phyloP scores from a whole-genome alignment of 1,284 basidiomycete genomes.

The Melanopsichium pennsylvanicum region DNA sequence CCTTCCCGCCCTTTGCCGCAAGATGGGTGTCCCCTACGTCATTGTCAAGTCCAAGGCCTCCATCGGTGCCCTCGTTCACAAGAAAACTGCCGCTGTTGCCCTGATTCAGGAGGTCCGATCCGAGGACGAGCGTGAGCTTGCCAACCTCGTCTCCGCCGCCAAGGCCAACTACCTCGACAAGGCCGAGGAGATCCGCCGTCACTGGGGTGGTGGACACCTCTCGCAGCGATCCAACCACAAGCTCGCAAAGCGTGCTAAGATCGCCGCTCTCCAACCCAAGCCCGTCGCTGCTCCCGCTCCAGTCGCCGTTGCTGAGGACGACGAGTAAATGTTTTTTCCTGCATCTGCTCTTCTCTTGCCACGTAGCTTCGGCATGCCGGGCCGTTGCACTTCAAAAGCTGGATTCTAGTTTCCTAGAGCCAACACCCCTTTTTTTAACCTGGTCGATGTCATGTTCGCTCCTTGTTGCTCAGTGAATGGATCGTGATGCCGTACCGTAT shows the following conservation, averaged over 20 bases:
- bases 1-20: slow-evolving; percentile 96
- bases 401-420: slow-evolving; percentile 17
- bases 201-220: slow-evolving; percentile 96
- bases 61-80: slow-evolving; percentile 94
- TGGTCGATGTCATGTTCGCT: slow-evolving; percentile 37
- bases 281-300: slow-evolving; percentile 35
- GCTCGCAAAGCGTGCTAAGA: slow-evolving; percentile 93
- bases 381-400: slow-evolving; percentile 31
- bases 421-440: slow-evolving; percentile 21
- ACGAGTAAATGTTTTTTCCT: slow-evolving; percentile 43
- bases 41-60: slow-evolving; percentile 97
- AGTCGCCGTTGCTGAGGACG: slow-evolving; percentile 36
- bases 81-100: slow-evolving; percentile 94
- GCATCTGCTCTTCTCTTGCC: slow-evolving; percentile 13
- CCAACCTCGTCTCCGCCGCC: slow-evolving; percentile 88
- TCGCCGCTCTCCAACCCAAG: slow-evolving; percentile 69
- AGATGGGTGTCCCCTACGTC: slow-evolving; percentile 98
- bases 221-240: slow-evolving; percentile 91
- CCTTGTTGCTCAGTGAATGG: slow-evolving; percentile 25
- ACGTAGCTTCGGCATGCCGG: slow-evolving; percentile 1
- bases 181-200: slow-evolving; percentile 86
- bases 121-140: slow-evolving; percentile 92
- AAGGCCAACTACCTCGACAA: slow-evolving; percentile 97
- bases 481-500: slow-evolving; percentile 25
- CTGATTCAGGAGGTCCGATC: slow-evolving; percentile 91